Conservation (phyloP, 2,329 filamentous ascomycete species). For the Fusarium xyrophilum region DNA sequence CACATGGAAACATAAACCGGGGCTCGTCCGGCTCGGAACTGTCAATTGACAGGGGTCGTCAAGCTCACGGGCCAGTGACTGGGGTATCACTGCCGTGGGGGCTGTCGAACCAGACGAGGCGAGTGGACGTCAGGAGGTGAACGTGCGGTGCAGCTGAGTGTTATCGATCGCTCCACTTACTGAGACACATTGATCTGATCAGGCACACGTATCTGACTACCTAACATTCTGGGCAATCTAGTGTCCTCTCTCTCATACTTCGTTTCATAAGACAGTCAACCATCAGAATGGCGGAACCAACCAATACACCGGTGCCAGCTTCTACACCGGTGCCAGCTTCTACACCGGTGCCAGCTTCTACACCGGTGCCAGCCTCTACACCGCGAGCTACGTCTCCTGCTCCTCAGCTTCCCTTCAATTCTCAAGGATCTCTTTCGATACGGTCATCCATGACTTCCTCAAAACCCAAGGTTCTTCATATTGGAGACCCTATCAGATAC, state of each 20-base stretch:
- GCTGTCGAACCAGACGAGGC: slow-evolving; percentile 4
- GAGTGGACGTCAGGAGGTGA: slow-evolving; percentile 22
- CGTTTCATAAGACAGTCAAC: background rate
- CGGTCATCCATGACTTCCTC: slow-evolving; percentile 35
- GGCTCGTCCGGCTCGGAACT: slow-evolving; percentile 12
- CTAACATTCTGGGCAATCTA: background rate
- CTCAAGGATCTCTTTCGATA: slow-evolving; percentile 38
- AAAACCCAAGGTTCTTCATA: slow-evolving; percentile 70
- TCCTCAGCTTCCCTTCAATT: slow-evolving; percentile 33
- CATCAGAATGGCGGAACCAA: slow-evolving; percentile 54
- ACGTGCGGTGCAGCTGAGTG: slow-evolving; percentile 13
- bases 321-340: slow-evolving; percentile 55
- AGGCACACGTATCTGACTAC: slow-evolving; percentile 7
- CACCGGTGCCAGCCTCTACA: slow-evolving; percentile 54
- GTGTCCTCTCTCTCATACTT: background rate
- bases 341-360: slow-evolving; percentile 55
- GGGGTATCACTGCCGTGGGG: slow-evolving; percentile 8
- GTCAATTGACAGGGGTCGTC: slow-evolving; percentile 20
- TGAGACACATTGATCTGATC: slow-evolving; percentile 14
- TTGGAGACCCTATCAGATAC: slow-evolving; percentile 69
- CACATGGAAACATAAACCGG: slow-evolving; percentile 2
- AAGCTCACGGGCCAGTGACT: slow-evolving; percentile 15
- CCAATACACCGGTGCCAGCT: slow-evolving; percentile 55
- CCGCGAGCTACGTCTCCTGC: slow-evolving; percentile 54
- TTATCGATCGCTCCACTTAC: slow-evolving; percentile 25